A percentile compares a stretch with the other conserved stretches of the same genome.
phyloP scores from a whole-genome alignment of 2,329 filamentous ascomycete genomes.

The Penicillium olsonii region DNA sequence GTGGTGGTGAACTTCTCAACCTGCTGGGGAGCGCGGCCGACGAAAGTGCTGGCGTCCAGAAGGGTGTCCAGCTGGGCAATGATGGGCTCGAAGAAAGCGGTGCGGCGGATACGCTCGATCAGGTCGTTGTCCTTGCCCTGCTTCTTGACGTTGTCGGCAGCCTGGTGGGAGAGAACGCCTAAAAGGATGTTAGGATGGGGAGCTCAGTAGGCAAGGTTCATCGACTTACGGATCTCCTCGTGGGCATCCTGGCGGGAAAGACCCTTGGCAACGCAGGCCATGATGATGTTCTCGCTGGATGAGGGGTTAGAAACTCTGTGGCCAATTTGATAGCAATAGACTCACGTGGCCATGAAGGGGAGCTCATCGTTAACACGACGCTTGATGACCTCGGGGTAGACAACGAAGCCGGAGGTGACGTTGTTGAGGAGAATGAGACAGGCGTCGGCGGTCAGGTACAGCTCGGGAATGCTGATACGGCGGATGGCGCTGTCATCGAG shows the following conservation, averaged over 20 bases:
- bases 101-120: constrained; percentile 72
- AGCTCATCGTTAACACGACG: constrained; percentile 72
- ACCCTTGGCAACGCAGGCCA: constrained; percentile 73
- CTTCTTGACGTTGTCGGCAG: constrained; percentile 68
- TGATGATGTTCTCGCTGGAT: constrained; percentile 61
- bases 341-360: constrained; percentile 78
- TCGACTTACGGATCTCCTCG: constrained; percentile 69
- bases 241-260: constrained; percentile 78
- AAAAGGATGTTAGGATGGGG: constrained; percentile 5
- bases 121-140: constrained; percentile 78
- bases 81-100: constrained; percentile 72
- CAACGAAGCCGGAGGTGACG: constrained; percentile 67
- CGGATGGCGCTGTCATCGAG: constrained; percentile 74
- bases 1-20: constrained; percentile 55
- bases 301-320: constrained; percentile 18
- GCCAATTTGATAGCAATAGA: constrained; percentile 3
- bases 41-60: constrained; percentile 64
- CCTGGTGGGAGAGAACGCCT: constrained; percentile 73
- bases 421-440: constrained; percentile 57
- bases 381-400: constrained; percentile 75
- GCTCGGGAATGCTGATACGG: constrained; percentile 59
- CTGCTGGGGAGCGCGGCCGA: constrained; percentile 57
- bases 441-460: constrained; percentile 68
- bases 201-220: not conserved
- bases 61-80: constrained; percentile 68